phyloP scores from a whole-genome alignment of 306 rosid genomes.

The Begonia masoniana region DNA sequence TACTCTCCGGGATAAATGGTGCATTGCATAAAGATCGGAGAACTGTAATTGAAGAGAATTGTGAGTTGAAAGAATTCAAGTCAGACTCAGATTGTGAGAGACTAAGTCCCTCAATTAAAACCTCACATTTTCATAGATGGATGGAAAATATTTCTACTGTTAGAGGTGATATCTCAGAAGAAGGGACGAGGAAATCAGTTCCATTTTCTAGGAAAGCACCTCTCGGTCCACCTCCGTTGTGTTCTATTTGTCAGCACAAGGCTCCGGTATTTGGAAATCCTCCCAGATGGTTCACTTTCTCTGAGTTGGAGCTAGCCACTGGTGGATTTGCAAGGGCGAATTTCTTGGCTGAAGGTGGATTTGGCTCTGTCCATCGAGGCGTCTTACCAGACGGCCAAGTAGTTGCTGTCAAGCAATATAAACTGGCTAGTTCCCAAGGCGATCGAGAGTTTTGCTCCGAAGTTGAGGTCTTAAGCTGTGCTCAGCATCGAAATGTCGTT shows the following conservation, averaged over 20 bases:
- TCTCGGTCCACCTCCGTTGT: constrained; percentile 82
- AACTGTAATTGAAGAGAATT: constrained; percentile 22
- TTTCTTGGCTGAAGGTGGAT: constrained; percentile 98
- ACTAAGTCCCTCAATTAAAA: constrained; percentile 35
- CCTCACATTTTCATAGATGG: constrained; percentile 65
- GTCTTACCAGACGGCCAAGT: constrained; percentile 59
- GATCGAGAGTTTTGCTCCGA: constrained; percentile 94
- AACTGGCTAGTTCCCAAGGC: constrained; percentile 84
- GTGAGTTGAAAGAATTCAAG: constrained; percentile 39
- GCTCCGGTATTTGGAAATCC: constrained; percentile 87
- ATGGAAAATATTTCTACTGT: constrained; percentile 34
- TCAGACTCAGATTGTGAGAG: constrained; percentile 55
- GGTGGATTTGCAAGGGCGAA: constrained; percentile 70
- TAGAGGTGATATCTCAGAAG: constrained; percentile 35
- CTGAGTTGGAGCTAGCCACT: constrained; percentile 74
- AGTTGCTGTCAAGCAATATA: constrained; percentile 87
- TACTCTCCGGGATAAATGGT: constrained; percentile 29
- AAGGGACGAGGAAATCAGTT: constrained; percentile 49
- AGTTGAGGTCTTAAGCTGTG: constrained; percentile 92
- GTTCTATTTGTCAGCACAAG: constrained; percentile 94
- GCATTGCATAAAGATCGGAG: constrained; percentile 31
- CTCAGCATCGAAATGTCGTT: constrained; percentile 95
- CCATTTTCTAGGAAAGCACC: constrained; percentile 43
- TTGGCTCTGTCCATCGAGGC: constrained; percentile 88
- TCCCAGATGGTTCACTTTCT: constrained; percentile 84